phyloP scores from a whole-genome alignment of 352 stramenopile genomes.

The Phytopythium aichiense region DNA sequence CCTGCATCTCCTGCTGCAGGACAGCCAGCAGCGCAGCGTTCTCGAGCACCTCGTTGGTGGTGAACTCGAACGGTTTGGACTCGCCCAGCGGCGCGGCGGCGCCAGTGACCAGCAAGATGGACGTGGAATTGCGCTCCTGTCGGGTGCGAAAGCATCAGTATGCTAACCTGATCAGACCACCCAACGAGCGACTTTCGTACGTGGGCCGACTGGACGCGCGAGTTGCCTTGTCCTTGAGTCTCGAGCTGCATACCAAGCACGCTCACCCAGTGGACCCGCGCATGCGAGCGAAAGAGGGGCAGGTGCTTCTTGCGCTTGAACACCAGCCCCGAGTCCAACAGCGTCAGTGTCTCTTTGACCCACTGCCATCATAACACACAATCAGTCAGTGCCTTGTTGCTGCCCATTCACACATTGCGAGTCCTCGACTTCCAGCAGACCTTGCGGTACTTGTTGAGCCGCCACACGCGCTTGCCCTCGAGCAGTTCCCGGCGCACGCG shows the following conservation, averaged over 20 bases:
- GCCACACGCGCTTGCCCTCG: slow-evolving; percentile 8
- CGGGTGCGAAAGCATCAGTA: background rate
- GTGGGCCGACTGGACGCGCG: slow-evolving; percentile 5
- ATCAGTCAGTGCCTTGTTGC: background rate
- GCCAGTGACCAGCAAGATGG: slow-evolving; percentile 32
- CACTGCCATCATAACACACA: slow-evolving; percentile 14
- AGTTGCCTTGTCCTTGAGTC: slow-evolving; percentile 9
- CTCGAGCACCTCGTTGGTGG: slow-evolving; percentile 17
- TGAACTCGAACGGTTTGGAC: slow-evolving; percentile 27
- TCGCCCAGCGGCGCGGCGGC: slow-evolving; percentile 15
- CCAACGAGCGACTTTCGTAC: background rate
- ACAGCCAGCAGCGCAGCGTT: slow-evolving; percentile 21
- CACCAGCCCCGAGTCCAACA: slow-evolving; percentile 23
- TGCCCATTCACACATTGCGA: background rate
- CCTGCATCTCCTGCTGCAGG: background rate
- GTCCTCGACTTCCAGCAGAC: background rate
- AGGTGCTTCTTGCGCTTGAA: slow-evolving; percentile 28
- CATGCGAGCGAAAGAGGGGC: slow-evolving; percentile 24
- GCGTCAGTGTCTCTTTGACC: slow-evolving; percentile 28
- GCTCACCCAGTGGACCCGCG: slow-evolving; percentile 21
- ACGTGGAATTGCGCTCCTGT: slow-evolving; percentile 29
- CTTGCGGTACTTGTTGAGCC: slow-evolving; percentile 8
- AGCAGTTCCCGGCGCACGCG: slow-evolving; percentile 2
- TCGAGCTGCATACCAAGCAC: slow-evolving; percentile 38
- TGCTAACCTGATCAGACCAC: background rate